Base-by-base conservation (phyloP, 1,284 basidiomycete genomes). In the Ceratobasidium papillatum region DNA sequence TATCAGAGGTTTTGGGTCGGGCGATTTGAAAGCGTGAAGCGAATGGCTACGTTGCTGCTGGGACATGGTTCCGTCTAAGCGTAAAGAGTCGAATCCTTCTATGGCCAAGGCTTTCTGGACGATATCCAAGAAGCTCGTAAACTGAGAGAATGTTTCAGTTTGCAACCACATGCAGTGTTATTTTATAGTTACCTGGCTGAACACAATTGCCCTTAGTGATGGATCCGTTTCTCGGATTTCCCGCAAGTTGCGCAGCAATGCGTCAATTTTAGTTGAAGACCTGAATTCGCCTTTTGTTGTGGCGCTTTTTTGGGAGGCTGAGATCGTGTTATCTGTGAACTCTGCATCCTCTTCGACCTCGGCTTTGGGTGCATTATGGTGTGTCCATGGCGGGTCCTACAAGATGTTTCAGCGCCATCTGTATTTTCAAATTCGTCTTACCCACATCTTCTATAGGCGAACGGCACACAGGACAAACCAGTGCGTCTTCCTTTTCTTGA, bases 41-140 rank as follows among this genome's bases (percentile, higher is more conserved):
- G 94, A 90, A 4, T 86, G 86, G 45, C 88, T 91, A 54, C 95
- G 88, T 80, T 93, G 92, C 81, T 92, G 93, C 78, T 98, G 87
- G 78, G 92, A 91, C 91, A 98, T 97, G 0, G 93, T 89, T 1
- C 97, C 97, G 81, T 99, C 97, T 76, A 99, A 93, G n/a, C 95
- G 88, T 78, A 90, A 90, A 82, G 90, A 93, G 38, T 88, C 84
- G 77, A 95, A 87, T 1, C 85, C 84, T 79, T 95, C 93, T 54
- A 93, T 89, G 52, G 91, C 87, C 76, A 98, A 84, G 0, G 89
- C 91, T 0, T 86, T 84, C 78, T 94, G 91, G 75, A 98, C 94
- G 12, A 96, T 84, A 79, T 92, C 93, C 80, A 95, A 83, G 81
- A 95, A 95, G 25, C 88, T 90, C 0, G 82, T 83, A 69, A 83